Percentiles rank a stretch among this genome's conserved stretches.
Conservation (phyloP, 352 stramenopile genomes). For the Pythium dissotocum region DNA sequence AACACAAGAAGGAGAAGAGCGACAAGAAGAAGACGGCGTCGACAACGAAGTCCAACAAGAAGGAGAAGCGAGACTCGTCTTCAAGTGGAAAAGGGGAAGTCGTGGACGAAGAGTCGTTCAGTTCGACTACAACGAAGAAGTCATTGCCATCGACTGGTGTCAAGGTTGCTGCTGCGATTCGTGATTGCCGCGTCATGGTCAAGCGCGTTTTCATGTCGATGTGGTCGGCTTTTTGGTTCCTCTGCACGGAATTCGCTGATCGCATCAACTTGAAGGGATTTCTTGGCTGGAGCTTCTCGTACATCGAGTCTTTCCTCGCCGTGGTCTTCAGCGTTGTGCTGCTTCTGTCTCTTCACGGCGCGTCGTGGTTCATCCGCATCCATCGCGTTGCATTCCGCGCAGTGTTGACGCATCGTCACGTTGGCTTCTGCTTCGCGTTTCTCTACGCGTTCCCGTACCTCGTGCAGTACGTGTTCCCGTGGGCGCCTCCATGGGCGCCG, state of each 20-base stretch:
- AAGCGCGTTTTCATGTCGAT: conserved; percentile 11
- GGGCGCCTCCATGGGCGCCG: conserved; percentile 84
- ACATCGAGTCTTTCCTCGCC: conserved; percentile 67
- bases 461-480: conserved; percentile 87
- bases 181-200: conserved; percentile 6
- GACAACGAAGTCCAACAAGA: conserved; percentile 36
- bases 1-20: conserved; percentile 53
- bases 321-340: conserved; percentile 71
- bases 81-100: conserved; percentile 40
- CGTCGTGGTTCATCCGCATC: conserved; percentile 78
- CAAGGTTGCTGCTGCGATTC: conserved; percentile 11
- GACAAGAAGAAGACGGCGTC: conserved; percentile 43
- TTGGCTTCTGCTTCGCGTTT: conserved; percentile 88
- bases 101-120: conserved; percentile 32
- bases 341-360: conserved; percentile 64
- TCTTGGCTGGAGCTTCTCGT: conserved; percentile 39
- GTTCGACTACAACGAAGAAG: conserved; percentile 1
- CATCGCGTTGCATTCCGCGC: conserved; percentile 81
- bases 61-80: conserved; percentile 58
- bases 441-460: conserved; percentile 87
- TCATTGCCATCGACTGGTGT: not conserved
- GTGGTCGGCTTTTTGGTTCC: conserved; percentile 15
- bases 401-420: conserved; percentile 82
- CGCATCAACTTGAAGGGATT: conserved; percentile 53
- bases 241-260: conserved; percentile 31